Base-by-base conservation (phyloP, 2,329 filamentous ascomycete species). In the Passalora sequoiae region DNA sequence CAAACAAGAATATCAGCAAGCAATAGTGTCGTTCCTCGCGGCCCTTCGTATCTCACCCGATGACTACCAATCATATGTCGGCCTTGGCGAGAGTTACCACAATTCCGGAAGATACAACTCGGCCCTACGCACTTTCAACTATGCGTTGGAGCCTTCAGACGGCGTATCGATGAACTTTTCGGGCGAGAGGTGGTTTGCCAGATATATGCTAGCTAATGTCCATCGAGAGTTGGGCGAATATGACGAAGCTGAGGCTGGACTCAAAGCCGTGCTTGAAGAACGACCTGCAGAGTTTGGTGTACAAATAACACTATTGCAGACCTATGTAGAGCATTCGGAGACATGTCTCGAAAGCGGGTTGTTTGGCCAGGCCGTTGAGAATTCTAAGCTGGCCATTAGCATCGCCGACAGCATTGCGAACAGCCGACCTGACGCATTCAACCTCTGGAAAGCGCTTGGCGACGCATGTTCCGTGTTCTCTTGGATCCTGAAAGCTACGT, bases 21-120 rank as follows among this genome's bases (percentile, higher is more conserved):
- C 89, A 25, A 89, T 97, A 41, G 82, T 91, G 6, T 94, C 88
- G 0, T 98, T 97, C 63, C 86, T 97, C 59, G 81, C 87, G 1
- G 89, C 92, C 8, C 72, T 98, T 24, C 77, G 91, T 40, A 86
- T 95, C 36, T 79, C 81, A 2, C 88, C 89, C 0, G 73, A 83
- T 30, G 88, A 97, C 64, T 97, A 97, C 60, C 85, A 98, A 66
- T 94, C 87, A 0, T 98, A 91, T 80, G 86, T 98, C 17, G 92
- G 92, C 1, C 75, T 98, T 1, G 92, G 91, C n/a, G 92, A 98
- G 68, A 94, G 89, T 60, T 98, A 98, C 60, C 85, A 96, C 62
- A 92, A 86, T 55, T 94, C 89, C 12, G 91, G 92, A 7, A 78
- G 91, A 50, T 94, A 94, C 60, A 85, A 96, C 47, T 91, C 92